These are phyloP conservation scores for Chlorella variabilis DNA, from an alignment of 163 green algal genomes.

Conservation along the genomic window DNA sequence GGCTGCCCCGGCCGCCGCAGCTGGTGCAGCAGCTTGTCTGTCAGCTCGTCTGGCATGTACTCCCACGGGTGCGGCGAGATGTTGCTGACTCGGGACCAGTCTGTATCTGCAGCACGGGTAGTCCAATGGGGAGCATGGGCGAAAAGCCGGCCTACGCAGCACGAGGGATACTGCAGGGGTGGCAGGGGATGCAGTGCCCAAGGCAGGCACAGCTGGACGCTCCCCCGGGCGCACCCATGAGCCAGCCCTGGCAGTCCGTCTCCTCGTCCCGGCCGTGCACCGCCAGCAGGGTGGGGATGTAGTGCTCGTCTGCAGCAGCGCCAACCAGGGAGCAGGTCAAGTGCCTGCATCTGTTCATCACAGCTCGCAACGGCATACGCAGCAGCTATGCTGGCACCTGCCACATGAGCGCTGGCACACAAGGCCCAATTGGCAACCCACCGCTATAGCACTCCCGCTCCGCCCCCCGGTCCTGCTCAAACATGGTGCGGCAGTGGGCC, in stretches of 20 bases:
- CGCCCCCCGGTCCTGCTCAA: constrained; percentile 1
- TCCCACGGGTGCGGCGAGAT: constrained; percentile 22
- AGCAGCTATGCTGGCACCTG: too few relatives aligned
- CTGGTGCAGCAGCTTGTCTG: not conserved
- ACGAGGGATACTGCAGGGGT: too few relatives aligned
- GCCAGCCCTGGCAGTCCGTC: constrained; percentile 51
- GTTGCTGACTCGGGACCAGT: constrained; percentile 23
- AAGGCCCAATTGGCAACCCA: not conserved
- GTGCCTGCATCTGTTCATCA: too few relatives aligned
- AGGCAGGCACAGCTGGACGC: too few relatives aligned
- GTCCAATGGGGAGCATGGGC: too few relatives aligned
- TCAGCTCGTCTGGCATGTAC: constrained; percentile 15
- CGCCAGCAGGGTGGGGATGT: constrained; percentile 77
- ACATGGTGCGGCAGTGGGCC: constrained; percentile 26
- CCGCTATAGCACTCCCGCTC: constrained; percentile 23
- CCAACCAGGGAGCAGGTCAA: too few relatives aligned
- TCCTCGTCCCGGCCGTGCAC: constrained; percentile 58
- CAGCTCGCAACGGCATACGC: too few relatives aligned
- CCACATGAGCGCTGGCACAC: too few relatives aligned
- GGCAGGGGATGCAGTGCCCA: too few relatives aligned
- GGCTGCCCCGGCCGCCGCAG: not conserved
- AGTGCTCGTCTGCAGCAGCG: constrained; percentile 75
- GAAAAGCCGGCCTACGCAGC: too few relatives aligned
- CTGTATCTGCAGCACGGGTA: constrained; percentile 32
- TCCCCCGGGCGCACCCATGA: constrained; percentile 5